phyloP scores from a whole-genome alignment of 2,329 filamentous ascomycete genomes.

The Ustulina deusta region DNA sequence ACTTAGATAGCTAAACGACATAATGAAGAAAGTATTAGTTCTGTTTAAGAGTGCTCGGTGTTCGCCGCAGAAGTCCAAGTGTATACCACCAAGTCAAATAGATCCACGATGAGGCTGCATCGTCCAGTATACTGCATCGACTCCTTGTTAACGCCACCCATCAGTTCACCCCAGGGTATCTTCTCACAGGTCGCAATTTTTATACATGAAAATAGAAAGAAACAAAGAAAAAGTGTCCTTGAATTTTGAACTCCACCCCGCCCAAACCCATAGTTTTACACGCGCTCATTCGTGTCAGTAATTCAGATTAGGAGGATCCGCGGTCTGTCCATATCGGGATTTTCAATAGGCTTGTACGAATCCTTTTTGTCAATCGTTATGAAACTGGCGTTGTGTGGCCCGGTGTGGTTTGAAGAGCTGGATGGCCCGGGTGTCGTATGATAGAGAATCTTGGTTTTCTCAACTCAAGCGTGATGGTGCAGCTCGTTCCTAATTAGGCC shows the following conservation, averaged over 20 bases:
- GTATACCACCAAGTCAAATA: not conserved
- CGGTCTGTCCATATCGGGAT: too few species aligned
- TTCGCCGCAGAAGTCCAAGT: not conserved
- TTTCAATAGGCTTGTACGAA: too few species aligned
- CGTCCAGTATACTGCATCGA: not conserved
- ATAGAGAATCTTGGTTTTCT: too few species aligned
- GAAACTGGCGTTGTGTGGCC: too few species aligned
- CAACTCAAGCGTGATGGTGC: too few species aligned
- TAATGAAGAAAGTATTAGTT: not conserved
- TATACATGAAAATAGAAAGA: constrained; percentile 8
- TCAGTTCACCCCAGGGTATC: constrained; percentile 14
- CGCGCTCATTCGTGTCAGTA: too few species aligned
- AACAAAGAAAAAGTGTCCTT: not conserved
- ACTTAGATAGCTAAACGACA: not conserved
- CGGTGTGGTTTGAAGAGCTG: too few species aligned
- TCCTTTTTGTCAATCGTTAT: too few species aligned
- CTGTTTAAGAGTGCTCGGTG: not conserved
- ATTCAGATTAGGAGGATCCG: too few species aligned
- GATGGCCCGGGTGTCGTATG: too few species aligned
- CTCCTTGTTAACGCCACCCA: constrained; percentile 2
- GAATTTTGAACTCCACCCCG: not conserved
- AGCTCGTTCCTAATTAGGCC: too few species aligned
- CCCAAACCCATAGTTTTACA: not conserved
- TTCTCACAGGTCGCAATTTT: not conserved
- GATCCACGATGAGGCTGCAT: not conserved